Conservation (phyloP, 306 rosid genomes). For the Medicago truncatula region MtrunA17r5.0-ANR NC_053046.1:43944001-43944500, state of each 20-base stretch:
- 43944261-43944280: constrained; percentile 80
- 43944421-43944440: constrained; percentile 82
- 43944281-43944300: constrained; percentile 70
- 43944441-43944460: constrained; percentile 70
- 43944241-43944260: constrained; percentile 80
- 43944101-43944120: constrained; percentile 87
- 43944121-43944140: constrained; percentile 70
- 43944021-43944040: constrained; percentile 96
- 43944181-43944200: constrained; percentile 80
- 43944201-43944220: constrained; percentile 80
- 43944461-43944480: constrained; percentile 77
- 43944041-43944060: constrained; percentile 88
- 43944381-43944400: constrained; percentile 82
- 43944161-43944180: constrained; percentile 91
- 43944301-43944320: constrained; percentile 84
- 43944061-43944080: constrained; percentile 72
- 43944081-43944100: constrained; percentile 83
- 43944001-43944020: constrained; percentile 99
- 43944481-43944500: constrained; percentile 75
- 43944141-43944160: constrained; percentile 80
- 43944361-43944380: constrained; percentile 77
- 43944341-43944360: constrained; percentile 69
- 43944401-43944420: constrained; percentile 79
- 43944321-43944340: constrained; percentile 71
- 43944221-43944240: constrained; percentile 86